A percentile compares a stretch with the other conserved stretches of the same genome.
These are phyloP conservation scores for Penicillium sp. DNA, from an alignment of 2,329 filamentous ascomycete species.

Conservation along the genomic window DNA sequence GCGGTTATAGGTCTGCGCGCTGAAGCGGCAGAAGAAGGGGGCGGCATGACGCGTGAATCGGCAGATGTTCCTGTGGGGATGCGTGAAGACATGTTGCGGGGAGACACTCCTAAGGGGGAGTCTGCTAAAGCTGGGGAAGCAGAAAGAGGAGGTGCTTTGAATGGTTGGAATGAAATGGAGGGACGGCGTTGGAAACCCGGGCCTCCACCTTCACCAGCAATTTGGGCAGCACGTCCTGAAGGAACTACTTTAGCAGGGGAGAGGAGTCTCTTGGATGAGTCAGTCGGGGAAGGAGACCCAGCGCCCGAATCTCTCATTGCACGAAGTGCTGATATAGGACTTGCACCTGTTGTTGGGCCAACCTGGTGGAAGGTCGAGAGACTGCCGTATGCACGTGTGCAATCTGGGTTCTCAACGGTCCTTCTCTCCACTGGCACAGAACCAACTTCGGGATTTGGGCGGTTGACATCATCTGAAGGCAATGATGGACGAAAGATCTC, in stretches of 20 bases:
- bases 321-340: conserved; percentile 78
- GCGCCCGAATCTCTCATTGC: conserved; percentile 59
- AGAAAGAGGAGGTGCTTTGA: conserved; percentile 94
- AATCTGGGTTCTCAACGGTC: conserved; percentile 53
- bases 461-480: conserved; percentile 49
- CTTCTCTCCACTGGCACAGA: conserved; percentile 68
- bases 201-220: conserved; percentile 49
- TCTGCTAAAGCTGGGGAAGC: conserved; percentile 68
- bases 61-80: conserved; percentile 38
- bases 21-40: conserved; percentile 38
- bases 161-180: conserved; percentile 89
- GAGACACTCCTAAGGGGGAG: conserved; percentile 51
- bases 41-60: conserved; percentile 41
- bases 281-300: conserved; percentile 50
- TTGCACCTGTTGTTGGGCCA: conserved; percentile 72
- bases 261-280: conserved; percentile 50
- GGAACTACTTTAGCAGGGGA: conserved; percentile 36
- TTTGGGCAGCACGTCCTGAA: conserved; percentile 31
- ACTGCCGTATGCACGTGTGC: conserved; percentile 81
- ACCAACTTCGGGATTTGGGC: conserved; percentile 57
- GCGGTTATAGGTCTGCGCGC: conserved; percentile 50
- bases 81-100: conserved; percentile 49
- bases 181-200: conserved; percentile 62
- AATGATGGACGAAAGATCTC: conserved; percentile 80
- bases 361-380: conserved; percentile 81